phyloP scores from a whole-genome alignment of 768 basidiomycete genomes.

The Leccinum pellstonianum region DNA sequence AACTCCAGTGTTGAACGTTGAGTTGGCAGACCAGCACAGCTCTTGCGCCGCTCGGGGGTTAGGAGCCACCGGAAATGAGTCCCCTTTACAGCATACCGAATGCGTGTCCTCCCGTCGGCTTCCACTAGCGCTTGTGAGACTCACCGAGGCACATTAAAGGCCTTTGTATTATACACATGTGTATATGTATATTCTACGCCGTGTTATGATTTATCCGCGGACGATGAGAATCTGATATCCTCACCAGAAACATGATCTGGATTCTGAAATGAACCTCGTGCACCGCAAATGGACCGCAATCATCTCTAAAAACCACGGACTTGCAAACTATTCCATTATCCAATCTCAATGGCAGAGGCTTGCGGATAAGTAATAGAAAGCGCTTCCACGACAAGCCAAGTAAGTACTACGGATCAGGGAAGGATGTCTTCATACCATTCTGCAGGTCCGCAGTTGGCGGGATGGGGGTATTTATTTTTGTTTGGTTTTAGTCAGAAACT shows the following conservation, averaged over 20 bases:
- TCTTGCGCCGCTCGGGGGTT: neutral
- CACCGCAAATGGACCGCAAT: neutral
- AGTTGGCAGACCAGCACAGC: neutral
- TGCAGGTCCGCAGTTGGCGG: no score
- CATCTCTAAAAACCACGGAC: neutral
- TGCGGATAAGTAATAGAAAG: neutral
- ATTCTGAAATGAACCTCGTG: neutral
- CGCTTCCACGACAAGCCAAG: neutral
- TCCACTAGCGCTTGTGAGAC: neutral
- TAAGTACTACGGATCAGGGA: neutral
- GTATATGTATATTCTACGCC: neutral
- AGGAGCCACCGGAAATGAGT: neutral
- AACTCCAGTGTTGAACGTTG: neutral
- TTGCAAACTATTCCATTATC: neutral
- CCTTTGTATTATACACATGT: neutral
- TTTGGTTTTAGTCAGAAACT: conserved; percentile 5
- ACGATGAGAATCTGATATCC: neutral
- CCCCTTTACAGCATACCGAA: neutral
- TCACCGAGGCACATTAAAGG: neutral
- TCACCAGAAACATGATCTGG: neutral
- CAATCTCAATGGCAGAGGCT: neutral
- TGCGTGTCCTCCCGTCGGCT: neutral
- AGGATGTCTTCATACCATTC: neutral
- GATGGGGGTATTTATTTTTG: conserved; percentile 11
- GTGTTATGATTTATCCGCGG: neutral